phyloP scores from a whole-genome alignment of 352 stramenopile species.

The Globisporangium barbulae region DNA sequence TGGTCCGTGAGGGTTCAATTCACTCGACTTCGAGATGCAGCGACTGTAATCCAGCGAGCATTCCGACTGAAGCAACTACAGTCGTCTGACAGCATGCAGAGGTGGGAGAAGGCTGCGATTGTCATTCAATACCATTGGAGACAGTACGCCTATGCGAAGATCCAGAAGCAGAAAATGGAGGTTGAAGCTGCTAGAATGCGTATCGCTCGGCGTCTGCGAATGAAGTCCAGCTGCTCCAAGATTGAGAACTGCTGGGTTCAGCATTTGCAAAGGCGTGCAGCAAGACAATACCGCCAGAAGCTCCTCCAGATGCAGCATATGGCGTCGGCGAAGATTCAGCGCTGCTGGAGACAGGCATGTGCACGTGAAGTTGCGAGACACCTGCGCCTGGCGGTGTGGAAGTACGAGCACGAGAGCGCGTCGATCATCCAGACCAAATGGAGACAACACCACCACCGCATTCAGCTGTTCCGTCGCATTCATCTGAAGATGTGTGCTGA shows the following conservation, averaged over 20 bases:
- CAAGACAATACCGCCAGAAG: conserved; percentile 33
- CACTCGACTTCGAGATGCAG: conserved; percentile 26
- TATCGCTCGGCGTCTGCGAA: conserved; percentile 21
- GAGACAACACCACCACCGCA: conserved; percentile 1
- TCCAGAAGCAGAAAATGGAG: conserved; percentile 13
- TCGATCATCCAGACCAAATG: conserved; percentile 11
- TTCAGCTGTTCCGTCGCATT: conserved; percentile 9
- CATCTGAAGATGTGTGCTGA: conserved; percentile 9
- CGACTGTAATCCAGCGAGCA: conserved; percentile 30
- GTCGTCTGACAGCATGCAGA: conserved; percentile 17
- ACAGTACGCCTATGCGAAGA: conserved; percentile 21
- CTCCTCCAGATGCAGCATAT: conserved; percentile 7
- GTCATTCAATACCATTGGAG: conserved; percentile 40
- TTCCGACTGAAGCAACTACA: conserved; percentile 27
- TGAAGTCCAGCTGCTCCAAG: conserved; percentile 28
- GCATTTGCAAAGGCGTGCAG: conserved; percentile 29
- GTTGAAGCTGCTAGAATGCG: conserved; percentile 20
- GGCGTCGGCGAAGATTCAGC: conserved; percentile 7
- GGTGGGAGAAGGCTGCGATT: conserved; percentile 6
- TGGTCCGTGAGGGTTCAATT: conserved; percentile 27
- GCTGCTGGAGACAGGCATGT: conserved; percentile 5
- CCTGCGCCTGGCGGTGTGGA: conserved; percentile 12
- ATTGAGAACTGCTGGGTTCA: conserved; percentile 44
- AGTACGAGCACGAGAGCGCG: conserved; percentile 9
- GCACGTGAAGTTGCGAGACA: conserved; percentile 1